Percentiles rank a stretch among this genome's conserved stretches.
These are phyloP conservation scores for Spizellomyces punctatus DNA, from an alignment of 192 early-diverging fungal genomes.

Conservation along the genomic window DNA sequence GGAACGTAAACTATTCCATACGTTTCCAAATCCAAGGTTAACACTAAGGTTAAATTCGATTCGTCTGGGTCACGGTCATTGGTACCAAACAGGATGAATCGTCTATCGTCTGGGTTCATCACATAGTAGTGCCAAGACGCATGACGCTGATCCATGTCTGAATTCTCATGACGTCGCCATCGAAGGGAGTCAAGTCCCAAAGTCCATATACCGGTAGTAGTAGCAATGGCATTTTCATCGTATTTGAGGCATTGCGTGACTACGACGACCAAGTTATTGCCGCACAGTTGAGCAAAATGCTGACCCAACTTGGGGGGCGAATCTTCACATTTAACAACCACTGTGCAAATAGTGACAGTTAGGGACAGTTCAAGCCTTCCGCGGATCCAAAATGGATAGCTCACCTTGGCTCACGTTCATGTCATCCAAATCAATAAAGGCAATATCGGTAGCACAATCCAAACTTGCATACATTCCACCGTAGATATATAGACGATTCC, in stretches of 20 bases:
- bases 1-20: conserved; percentile 59
- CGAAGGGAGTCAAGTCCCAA: conserved; percentile 58
- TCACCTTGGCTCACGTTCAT: conserved; percentile 41
- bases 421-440: conserved; percentile 57
- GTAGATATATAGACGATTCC: conserved; percentile 58
- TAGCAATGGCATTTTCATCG: conserved; percentile 20
- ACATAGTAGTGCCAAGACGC: conserved; percentile 63
- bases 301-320: conserved; percentile 61
- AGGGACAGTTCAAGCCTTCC: background rate
- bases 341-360: conserved; percentile 45
- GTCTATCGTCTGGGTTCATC: conserved; percentile 31
- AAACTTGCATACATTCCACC: conserved; percentile 62
- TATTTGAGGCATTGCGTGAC: conserved; percentile 46
- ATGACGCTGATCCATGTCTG: background rate
- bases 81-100: conserved; percentile 53
- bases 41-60: conserved; percentile 56
- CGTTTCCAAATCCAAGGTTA: conserved; percentile 60
- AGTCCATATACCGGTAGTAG: conserved; percentile 49
- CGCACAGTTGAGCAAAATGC: conserved; percentile 65
- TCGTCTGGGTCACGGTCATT: conserved; percentile 56
- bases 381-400: background rate
- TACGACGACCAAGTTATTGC: conserved; percentile 58
- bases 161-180: conserved; percentile 54
- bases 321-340: conserved; percentile 14
- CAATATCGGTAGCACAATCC: conserved; percentile 55